Base-by-base conservation (phyloP, 1,284 basidiomycete genomes). In the Ganoderma meredithae region DNA sequence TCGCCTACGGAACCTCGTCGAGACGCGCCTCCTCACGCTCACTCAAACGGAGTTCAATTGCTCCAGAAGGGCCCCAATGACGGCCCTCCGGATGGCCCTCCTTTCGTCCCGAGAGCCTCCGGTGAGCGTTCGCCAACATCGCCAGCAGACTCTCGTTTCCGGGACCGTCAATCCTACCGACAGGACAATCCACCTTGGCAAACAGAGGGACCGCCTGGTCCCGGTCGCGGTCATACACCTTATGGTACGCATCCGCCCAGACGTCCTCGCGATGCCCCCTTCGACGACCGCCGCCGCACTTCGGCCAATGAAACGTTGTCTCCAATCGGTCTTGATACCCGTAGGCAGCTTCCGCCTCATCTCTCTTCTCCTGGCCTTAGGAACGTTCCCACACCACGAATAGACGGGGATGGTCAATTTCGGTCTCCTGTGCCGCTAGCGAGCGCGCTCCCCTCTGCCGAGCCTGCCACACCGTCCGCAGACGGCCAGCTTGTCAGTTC, bases 1-100 rank as follows among this genome's bases (percentile, higher is more conserved):
- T 81, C 85, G 59, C 82, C 83, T n/a, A 78, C 76, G 65, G 88
- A 89, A 62, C 72, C 77, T 56, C 81, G 85, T 67, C 84, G 88
- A 69, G 86, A 88, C 40, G 75, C 79, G 36, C 80, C 83, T 68
- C 76, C 85, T 72, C 86, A 80, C 71, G 81, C 76, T 56, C 79
- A 81, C 49, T 71, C 79, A 43, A 77, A 81, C 66, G 76, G 79
- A 65, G 78, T 88, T 0, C 86, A 87, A 64, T 72, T 88, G 2
- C 76, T 89, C 56, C 88, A 88, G 73, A 89, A 88, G 75, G 73
- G 69, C 10, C 56, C 62, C n/a, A 33, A 43, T 66, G 60, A 60
- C 56, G 31, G 55, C 60, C 17, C 66, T 67, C 47, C 67, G 1
- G 76, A 77, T 22, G 63, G 64, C 3, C 59, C 64, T 27, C 52